phyloP scores from a whole-genome alignment of 2,329 filamentous ascomycete species.

The Aureobasidium sp. region DNA sequence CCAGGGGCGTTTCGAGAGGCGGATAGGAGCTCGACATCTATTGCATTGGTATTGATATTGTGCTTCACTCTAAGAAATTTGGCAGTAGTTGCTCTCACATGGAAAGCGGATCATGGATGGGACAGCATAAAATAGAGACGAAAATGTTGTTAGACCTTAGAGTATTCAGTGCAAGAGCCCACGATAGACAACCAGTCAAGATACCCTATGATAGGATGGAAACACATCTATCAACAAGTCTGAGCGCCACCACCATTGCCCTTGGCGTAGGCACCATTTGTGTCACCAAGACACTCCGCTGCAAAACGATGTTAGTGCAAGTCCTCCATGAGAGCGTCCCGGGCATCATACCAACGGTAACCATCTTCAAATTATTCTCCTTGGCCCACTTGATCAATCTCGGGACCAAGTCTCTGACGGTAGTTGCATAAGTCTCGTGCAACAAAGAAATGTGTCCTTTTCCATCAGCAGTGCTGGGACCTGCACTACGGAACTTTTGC shows the following conservation, averaged over 20 bases:
- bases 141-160: too few relatives aligned
- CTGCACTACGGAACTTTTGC: neutral
- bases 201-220: too few relatives aligned
- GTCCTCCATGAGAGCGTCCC: too few relatives aligned
- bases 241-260: slow-evolving; percentile 7
- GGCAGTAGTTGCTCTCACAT: too few relatives aligned
- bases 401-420: neutral
- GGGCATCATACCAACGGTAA: neutral
- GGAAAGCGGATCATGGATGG: too few relatives aligned
- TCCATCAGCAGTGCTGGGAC: neutral
- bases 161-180: too few relatives aligned
- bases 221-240: neutral
- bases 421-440: slow-evolving; percentile 2
- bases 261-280: neutral
- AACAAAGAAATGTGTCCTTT: slow-evolving; percentile 1
- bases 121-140: too few relatives aligned
- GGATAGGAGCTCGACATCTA: too few relatives aligned
- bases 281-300: slow-evolving; percentile 6
- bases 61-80: too few relatives aligned
- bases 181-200: too few relatives aligned
- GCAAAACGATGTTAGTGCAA: neutral
- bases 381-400: slow-evolving; percentile 14
- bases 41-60: too few relatives aligned
- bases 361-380: slow-evolving; percentile 11
- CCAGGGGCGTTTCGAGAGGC: too few relatives aligned